phyloP scores from a whole-genome alignment of 345 rosid genomes.

The Cardamine resedifolia region DNA sequence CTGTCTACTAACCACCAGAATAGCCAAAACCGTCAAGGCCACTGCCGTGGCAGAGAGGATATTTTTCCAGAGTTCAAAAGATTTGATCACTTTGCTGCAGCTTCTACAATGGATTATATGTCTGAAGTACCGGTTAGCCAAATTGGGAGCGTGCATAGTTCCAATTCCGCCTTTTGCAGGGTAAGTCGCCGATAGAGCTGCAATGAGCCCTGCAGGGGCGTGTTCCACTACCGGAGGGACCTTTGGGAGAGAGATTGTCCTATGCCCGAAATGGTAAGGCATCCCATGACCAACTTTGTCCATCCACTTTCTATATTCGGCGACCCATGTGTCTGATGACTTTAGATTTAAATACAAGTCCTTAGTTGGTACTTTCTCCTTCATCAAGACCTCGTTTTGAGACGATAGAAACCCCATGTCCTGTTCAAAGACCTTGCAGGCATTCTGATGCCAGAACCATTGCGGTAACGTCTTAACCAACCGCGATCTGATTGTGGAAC shows the following conservation, averaged over 20 bases:
- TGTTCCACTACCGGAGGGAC: constrained; percentile 83
- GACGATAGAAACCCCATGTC: constrained; percentile 96
- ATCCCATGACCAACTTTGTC: constrained; percentile 97
- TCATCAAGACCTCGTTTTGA: constrained; percentile 76
- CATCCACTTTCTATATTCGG: constrained; percentile 96
- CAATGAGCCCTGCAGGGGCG: constrained; percentile 85
- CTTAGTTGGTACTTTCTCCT: constrained; percentile 82
- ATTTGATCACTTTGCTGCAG: constrained; percentile 60
- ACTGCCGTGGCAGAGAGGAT: constrained; percentile 48
- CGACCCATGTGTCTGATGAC: constrained; percentile 91
- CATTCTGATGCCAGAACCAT: constrained; percentile 90
- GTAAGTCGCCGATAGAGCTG: constrained; percentile 62
- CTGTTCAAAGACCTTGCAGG: constrained; percentile 84
- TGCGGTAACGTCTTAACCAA: constrained; percentile 57
- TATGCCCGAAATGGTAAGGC: constrained; percentile 91
- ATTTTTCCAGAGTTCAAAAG: constrained; percentile 64
- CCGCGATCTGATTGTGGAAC: constrained; percentile 59
- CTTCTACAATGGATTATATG: constrained; percentile 88
- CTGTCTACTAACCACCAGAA: constrained; percentile 63
- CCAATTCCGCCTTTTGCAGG: constrained; percentile 86
- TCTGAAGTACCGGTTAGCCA: constrained; percentile 76
- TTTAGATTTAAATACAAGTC: constrained; percentile 67
- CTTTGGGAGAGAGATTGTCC: constrained; percentile 63
- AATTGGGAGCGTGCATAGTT: constrained; percentile 75
- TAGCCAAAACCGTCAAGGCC: constrained; percentile 56